Evolutionary conservation across 176 grass and related monocot genomes (phyloP).

Genomic region (Paspalum notatum): DNA sequence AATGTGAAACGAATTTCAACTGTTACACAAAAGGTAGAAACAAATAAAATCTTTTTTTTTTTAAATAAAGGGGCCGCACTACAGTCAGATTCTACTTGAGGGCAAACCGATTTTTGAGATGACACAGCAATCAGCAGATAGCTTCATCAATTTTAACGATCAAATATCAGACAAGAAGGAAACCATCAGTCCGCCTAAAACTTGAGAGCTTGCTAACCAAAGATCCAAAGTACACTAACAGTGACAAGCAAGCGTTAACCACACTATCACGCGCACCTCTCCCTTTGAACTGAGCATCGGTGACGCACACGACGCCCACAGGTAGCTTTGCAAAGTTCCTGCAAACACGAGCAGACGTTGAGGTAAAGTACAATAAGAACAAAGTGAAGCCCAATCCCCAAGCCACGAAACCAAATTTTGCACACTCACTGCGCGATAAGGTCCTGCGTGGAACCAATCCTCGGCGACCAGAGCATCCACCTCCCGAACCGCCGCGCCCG

Average conservation of each 20-base stretch:
- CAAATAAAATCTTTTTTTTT: not conserved
- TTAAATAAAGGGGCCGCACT: not conserved
- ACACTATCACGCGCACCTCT: conserved; percentile 58
- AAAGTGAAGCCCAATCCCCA: not conserved
- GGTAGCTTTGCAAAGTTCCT: conserved; percentile 89
- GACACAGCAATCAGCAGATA: not conserved
- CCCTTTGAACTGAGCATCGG: conserved; percentile 85
- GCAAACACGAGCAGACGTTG: not conserved
- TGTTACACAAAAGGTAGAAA: not conserved
- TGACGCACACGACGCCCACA: conserved; percentile 71
- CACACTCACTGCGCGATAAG: conserved; percentile 71
- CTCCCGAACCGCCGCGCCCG: conserved; percentile 63
- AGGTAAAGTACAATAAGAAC: not conserved
- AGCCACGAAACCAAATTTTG: not conserved
- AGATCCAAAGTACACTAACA: not conserved
- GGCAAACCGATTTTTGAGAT: not conserved
- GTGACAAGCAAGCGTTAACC: not conserved
- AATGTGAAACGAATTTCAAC: not conserved
- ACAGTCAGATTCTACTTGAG: not conserved
- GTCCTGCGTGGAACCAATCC: conserved; percentile 85
- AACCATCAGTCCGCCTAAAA: not conserved
- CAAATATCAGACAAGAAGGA: not conserved
- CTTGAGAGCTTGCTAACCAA: not conserved
- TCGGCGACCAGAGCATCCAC: conserved; percentile 82
- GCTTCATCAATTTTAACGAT: not conserved